These are phyloP conservation scores for Termitomyces sp. DNA, from an alignment of 768 basidiomycete species.

Conservation along the genomic window DNA sequence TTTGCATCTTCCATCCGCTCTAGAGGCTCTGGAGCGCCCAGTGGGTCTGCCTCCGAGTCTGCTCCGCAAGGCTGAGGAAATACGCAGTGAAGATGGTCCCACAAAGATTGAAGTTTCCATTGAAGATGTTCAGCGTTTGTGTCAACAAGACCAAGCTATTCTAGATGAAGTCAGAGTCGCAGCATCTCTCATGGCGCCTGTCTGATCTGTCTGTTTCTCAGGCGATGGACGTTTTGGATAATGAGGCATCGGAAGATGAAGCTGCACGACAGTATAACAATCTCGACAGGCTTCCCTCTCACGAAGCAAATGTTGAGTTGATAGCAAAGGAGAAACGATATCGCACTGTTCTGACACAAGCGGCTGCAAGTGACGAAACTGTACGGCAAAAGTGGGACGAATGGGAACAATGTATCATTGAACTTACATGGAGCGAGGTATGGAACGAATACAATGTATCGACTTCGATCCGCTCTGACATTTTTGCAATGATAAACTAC, in stretches of 20 bases:
- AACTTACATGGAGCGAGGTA: constrained; percentile 65
- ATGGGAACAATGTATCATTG: constrained; percentile 70
- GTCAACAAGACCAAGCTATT: constrained; percentile 51
- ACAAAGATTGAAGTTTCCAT: constrained; percentile 65
- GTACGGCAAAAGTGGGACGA: constrained; percentile 85
- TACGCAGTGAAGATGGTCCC: constrained; percentile 73
- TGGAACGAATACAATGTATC: constrained; percentile 15
- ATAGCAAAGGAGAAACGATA: constrained; percentile 69
- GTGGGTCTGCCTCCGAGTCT: constrained; percentile 87
- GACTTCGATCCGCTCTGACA: background rate
- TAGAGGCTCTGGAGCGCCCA: constrained; percentile 85
- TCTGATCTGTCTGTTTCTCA: constrained; percentile 21
- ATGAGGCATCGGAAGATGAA: constrained; percentile 84
- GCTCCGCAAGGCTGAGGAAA: constrained; percentile 78
- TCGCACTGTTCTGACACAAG: constrained; percentile 63
- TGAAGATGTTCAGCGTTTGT: constrained; percentile 65
- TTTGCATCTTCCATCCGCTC: constrained; percentile 75
- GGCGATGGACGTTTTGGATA: constrained; percentile 89
- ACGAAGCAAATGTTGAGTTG: constrained; percentile 73
- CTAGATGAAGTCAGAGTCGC: constrained; percentile 62
- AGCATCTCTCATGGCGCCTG: background rate
- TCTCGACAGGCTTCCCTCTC: constrained; percentile 57
- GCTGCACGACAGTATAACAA: constrained; percentile 46
- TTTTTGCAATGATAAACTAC: background rate
- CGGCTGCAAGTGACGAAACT: constrained; percentile 66